Base-by-base conservation (phyloP, 192 early-diverging fungal genomes). In the Kappamyces sp. region DNA sequence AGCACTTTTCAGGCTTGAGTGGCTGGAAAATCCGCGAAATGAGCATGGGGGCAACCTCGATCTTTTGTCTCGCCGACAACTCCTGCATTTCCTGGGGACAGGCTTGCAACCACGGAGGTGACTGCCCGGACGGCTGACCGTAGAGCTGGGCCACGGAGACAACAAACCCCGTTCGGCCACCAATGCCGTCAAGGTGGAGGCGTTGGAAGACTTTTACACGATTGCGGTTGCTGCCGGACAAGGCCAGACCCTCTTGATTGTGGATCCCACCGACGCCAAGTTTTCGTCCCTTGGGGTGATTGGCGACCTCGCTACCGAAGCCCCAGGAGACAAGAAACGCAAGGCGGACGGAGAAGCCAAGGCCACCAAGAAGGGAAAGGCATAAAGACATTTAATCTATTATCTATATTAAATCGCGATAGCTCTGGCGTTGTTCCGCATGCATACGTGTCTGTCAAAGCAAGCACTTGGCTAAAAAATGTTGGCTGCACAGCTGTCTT, bases 121-220 rank as follows among this genome's bases (percentile, higher is more conserved):
- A 8, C 9, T 49, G 22, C 29, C 34, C 48, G 29, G 48, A 29
- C 9, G 34, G 34, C 22, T 22, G 22, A 22, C 22, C 22, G 22
- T 22, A 22, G 22, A 22, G 22, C 22, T n/a, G 12, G 48, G 48
- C 4, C 48, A 49, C 31, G 48, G 48, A 31, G 12, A 15, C 34
- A 49, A 49, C 5, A 9, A 29, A 29, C 12, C 48, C 29, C 48
- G 48, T 7, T 7, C 5, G 8, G 48, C 48, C 34, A 49, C 48
- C 12, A 49, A 49, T 49, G 48, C 48, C 34, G 48, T 49, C 22
- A 49, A 49, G 34, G 48, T 49, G 0, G 48, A 49, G 22, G 48
- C 9, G 8, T 29, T 49, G 9, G 48, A 49, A 1, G 48, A 29
- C 31, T 49, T 49, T 49, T 31, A 5, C 9, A 32, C 34, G 31